Base-by-base conservation (phyloP, 371 early-diverging fungal species). In the Lichtheimia ornata region DNA sequence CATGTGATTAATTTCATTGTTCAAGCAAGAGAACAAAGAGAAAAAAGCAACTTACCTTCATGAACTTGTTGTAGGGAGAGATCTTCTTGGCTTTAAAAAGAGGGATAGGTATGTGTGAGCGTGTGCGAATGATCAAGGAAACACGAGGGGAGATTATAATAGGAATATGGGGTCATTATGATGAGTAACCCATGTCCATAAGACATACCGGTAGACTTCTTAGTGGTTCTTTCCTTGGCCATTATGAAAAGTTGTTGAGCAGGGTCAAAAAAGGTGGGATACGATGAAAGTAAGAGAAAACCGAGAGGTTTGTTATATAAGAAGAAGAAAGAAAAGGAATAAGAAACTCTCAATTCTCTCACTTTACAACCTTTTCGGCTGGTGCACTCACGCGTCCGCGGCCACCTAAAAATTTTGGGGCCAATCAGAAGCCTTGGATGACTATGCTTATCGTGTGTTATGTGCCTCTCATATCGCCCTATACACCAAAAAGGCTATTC, bases 61-160 rank as follows among this genome's bases (percentile, higher is more conserved):
- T 88, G 68, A 83, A 89, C 59, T 74, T 72, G 76, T 88, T 90
- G 68, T 89, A 89, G 42, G 86, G 84, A 27, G 86, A 65, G 35
- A 65, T 51, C 61, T 65, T 65, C 66, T 65, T 65, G 66, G 66
- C 61, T 65, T 44, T 30, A 14, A 13, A 18, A 47, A 47, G 17
- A 18, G 17, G n/a, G 17, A 35, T 11, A 35, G 4, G 9, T 35
- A 11, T 35, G 35, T 35, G 35, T 35, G 35, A 35, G 35, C 11
- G 6, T 35, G 35, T 35, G 35, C 11, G 35, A 35, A 35, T 35
- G 11, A 35, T 18, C 47, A 47, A 17, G 47, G 47, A 47, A 47
- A 47, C 47, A 47, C 47, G 47, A 47, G 47, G 35, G 35, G 35
- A 35, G 11, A 11, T 35, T 35, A 35, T 35, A 35, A 35, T 35